Base-by-base conservation (phyloP, 441 rosid species). In the Erysimum cheiri region DNA sequence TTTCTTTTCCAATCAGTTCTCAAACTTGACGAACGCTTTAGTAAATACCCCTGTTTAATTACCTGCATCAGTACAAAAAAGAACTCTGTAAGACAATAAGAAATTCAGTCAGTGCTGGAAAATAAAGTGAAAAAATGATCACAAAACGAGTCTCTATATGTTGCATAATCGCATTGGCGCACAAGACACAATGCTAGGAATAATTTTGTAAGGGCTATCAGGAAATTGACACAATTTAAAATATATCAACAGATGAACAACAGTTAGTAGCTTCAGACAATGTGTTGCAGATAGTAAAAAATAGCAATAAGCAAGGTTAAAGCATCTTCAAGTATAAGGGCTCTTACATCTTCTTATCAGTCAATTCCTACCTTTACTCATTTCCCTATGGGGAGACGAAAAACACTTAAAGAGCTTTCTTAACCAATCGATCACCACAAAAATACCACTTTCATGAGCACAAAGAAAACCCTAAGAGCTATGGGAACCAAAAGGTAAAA, bases 1-100 rank as follows among this genome's bases (percentile, higher is more conserved):
- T 89, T 88, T 78, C 98, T 89, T 77, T 91, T 91, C 95, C 97
- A 93, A 65, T 89, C 92, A 70, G 87, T 85, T 76, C 90, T 91
- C 80, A 75, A 76, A 78, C 83, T 77, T 70, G 98, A 84, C 15
- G 98, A 85, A 54, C 91, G 91, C 77, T 91, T 91, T 68, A 89
- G 73, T 46, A 93, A 81, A 89, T 93, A 91, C 29, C 98, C 98
- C 70, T 88, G 94, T 74, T 87, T 93, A 71, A 93, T 83, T 37
- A 84, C 85, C 74, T 79, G 85, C 69, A 85, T 83, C 85, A 59
- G 32, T 55, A 62, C 24, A 44, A 57, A 55, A 65, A 57, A 50
- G 56, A 54, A 73, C 59, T 66, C 37, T 32, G 60, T 58, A 64
- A 48, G 60, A 46, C 61, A 2, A 22, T n/a, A 73, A 64, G 17